Conservation (phyloP, 192 early-diverging fungal species). For the Borealophlyctis nickersoniae region DNA sequence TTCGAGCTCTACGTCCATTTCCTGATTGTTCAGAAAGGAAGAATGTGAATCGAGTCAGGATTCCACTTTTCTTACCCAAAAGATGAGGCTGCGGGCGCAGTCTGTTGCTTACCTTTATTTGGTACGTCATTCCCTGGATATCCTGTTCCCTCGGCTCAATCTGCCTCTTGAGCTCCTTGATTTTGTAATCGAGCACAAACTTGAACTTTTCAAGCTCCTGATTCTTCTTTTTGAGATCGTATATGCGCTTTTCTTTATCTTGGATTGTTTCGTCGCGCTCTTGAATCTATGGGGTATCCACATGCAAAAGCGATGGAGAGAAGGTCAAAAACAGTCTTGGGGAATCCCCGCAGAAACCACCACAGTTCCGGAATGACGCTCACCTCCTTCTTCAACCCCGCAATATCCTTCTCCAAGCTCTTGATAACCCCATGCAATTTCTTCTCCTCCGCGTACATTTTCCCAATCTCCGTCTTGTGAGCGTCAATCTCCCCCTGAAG, state of each 20-base stretch:
- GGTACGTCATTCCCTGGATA: constrained; percentile 58
- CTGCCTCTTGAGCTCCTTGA: constrained; percentile 63
- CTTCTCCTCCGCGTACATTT: constrained; percentile 60
- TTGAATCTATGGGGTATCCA: constrained; percentile 53
- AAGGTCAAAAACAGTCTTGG: constrained; percentile 2
- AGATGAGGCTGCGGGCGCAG: neutral
- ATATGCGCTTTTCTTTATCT: constrained; percentile 64
- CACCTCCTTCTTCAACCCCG: constrained; percentile 62
- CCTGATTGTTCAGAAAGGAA: constrained; percentile 16
- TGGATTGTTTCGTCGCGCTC: constrained; percentile 63
- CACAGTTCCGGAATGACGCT: neutral
- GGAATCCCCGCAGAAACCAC: constrained; percentile 16
- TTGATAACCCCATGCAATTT: constrained; percentile 62
- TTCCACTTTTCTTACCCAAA: no score
- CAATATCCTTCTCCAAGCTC: constrained; percentile 62
- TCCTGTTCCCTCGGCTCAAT: constrained; percentile 61
- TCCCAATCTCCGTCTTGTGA: constrained; percentile 58
- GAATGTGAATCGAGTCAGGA: neutral
- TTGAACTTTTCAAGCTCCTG: constrained; percentile 71
- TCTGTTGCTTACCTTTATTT: constrained; percentile 46
- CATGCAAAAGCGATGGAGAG: neutral
- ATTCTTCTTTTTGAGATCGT: constrained; percentile 68
- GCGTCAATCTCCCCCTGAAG: constrained; percentile 59
- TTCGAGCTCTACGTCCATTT: constrained; percentile 62
- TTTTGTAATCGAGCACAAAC: constrained; percentile 66